Evolutionary conservation across 2,329 filamentous ascomycete species (phyloP).

Genomic region (Xylariaceae sp.): DNA sequence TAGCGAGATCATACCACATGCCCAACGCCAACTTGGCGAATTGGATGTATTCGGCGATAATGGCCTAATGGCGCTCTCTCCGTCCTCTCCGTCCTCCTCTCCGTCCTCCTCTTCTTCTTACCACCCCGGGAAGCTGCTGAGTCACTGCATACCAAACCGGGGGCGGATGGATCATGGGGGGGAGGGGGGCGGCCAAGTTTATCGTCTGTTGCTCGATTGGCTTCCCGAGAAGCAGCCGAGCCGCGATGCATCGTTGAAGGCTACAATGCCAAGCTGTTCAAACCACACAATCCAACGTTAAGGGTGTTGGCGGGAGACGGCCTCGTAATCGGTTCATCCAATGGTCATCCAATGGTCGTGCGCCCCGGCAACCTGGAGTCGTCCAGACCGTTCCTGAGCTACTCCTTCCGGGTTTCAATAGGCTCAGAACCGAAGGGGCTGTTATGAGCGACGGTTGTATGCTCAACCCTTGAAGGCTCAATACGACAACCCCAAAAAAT

Average conservation of each 20-base stretch:
- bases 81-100: no score
- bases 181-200: neutral
- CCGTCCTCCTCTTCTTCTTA: no score
- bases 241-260: neutral
- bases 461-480: neutral
- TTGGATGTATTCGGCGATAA: slow-evolving; percentile 14
- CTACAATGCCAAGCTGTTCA: slow-evolving; percentile 1
- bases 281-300: neutral
- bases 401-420: neutral
- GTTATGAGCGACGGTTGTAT: neutral
- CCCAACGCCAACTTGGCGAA: neutral
- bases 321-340: neutral
- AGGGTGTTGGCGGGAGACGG: neutral
- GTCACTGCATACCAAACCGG: slow-evolving; percentile 4
- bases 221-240: slow-evolving; percentile 11
- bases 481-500: neutral
- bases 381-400: slow-evolving; percentile 4
- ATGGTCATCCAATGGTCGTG: neutral
- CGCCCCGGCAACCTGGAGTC: slow-evolving; percentile 9
- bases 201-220: slow-evolving; percentile 4
- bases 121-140: slow-evolving; percentile 1
- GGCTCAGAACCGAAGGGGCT: neutral
- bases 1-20: slow-evolving; percentile 3
- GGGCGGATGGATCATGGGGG: neutral
- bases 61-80: neutral